These are phyloP conservation scores for Boletus rubroflammeus DNA, from an alignment of 768 basidiomycete genomes.

Conservation along the genomic window DNA sequence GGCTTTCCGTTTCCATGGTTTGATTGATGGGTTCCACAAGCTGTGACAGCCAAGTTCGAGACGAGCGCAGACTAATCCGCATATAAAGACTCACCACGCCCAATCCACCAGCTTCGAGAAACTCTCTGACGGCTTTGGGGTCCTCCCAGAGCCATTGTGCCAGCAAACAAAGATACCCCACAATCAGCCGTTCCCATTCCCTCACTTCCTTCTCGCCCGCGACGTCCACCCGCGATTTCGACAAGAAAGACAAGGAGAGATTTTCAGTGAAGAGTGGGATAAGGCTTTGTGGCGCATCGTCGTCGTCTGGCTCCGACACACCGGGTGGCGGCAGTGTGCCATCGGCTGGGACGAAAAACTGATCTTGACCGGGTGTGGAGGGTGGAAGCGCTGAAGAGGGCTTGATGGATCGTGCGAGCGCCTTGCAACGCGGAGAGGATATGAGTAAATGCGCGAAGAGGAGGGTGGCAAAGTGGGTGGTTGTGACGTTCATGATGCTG, in stretches of 20 bases:
- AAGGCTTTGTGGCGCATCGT: slow-evolving; percentile 66
- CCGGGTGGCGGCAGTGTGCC: slow-evolving; percentile 38
- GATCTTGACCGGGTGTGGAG: slow-evolving; percentile 33
- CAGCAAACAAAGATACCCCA: slow-evolving; percentile 79
- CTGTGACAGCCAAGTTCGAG: slow-evolving; percentile 37
- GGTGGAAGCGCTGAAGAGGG: slow-evolving; percentile 41
- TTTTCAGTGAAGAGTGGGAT: slow-evolving; percentile 88
- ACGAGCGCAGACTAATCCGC: background rate
- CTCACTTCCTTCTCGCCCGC: slow-evolving; percentile 65
- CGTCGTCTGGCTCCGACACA: slow-evolving; percentile 43
- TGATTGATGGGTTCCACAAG: slow-evolving; percentile 95
- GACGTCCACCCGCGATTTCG: slow-evolving; percentile 49
- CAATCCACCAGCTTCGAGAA: slow-evolving; percentile 85
- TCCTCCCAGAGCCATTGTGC: slow-evolving; percentile 98
- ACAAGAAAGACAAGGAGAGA: slow-evolving; percentile 80
- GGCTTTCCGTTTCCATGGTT: slow-evolving; percentile 74
- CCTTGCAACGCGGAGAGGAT: slow-evolving; percentile 60
- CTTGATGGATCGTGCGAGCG: slow-evolving; percentile 59
- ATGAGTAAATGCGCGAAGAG: slow-evolving; percentile 79
- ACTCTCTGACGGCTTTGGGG: slow-evolving; percentile 79
- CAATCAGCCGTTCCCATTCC: slow-evolving; percentile 89
- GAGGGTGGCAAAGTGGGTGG: slow-evolving; percentile 70
- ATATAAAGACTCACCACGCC: slow-evolving; percentile 67
- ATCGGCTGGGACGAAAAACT: slow-evolving; percentile 80
- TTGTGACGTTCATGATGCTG: slow-evolving; percentile 52